Evolutionary conservation across 192 early-diverging fungal genomes (phyloP), one percentile per base, ranked within the genome.

Genomic region (Dissophora ornata): DNA sequence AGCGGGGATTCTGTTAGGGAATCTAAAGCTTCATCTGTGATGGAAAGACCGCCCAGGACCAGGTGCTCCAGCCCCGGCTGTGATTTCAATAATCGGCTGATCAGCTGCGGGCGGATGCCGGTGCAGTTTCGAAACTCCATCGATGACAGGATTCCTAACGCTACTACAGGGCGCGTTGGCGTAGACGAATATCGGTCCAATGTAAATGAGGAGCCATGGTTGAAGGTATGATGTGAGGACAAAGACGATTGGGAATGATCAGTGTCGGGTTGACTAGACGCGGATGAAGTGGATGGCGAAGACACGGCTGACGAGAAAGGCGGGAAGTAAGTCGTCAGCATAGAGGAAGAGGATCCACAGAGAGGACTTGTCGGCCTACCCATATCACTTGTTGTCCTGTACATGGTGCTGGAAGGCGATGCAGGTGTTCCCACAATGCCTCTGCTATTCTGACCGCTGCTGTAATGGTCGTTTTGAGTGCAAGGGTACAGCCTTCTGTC

Each of bases 21-120:
- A 16, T 30, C 49, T 26, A 77, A 16, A 5, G 73, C 58, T 3
- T 77, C 73, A 15, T 77, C 73, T 4, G 73, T 77, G 25, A 77
- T 77, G 2, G 52, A 58, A 25, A 28, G 13, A 1, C 73, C 73
- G 16, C 73, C 73, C 34, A 77, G 22, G 16, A 28, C 30, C 45
- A 77, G 32, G 12, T 67, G 34, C 40, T 67, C 58, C 2, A 77
- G 58, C n/a, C 16, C 9, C 3, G 36, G 19, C 33, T 77, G 73
- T 12, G 64, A 55, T 4, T 50, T 21, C 12, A 77, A 46, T 22
- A 77, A 55, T 5, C 9, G 13, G 25, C 49, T 67, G 11, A 77
- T 42, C 5, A 28, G 18, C 24, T 24, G 8, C n/a, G 73, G 53
- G 19, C 26, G 33, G 32, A 77, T 62, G 15, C 51, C 46, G 18